A percentile compares a stretch with the other conserved stretches of the same genome.
phyloP scores from a whole-genome alignment of 2,329 filamentous ascomycete species.

The Colletotrichum tropicicola region DNA sequence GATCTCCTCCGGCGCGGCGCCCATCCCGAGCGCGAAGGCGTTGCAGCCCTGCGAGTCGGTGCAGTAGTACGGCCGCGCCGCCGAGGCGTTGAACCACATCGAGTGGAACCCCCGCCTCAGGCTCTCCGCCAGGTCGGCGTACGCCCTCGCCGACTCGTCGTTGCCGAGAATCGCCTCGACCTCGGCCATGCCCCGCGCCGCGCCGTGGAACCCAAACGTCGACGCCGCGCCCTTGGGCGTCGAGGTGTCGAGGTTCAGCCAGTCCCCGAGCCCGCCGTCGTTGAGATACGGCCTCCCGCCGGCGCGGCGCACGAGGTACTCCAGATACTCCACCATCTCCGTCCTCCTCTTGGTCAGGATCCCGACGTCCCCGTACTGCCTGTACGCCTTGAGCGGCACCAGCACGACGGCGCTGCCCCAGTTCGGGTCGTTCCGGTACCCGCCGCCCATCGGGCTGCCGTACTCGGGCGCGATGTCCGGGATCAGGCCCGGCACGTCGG shows the following conservation, averaged over 20 bases:
- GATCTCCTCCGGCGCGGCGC: background rate
- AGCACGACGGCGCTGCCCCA: slow-evolving; percentile 27
- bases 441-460: slow-evolving; percentile 15
- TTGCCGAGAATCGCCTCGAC: slow-evolving; percentile 20
- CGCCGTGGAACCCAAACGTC: slow-evolving; percentile 24
- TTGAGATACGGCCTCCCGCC: slow-evolving; percentile 12
- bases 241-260: background rate
- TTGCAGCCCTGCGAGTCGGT: slow-evolving; percentile 17
- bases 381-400: slow-evolving; percentile 20
- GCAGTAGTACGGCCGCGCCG: background rate
- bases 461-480: slow-evolving; percentile 27
- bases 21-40: slow-evolving; percentile 16
- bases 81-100: slow-evolving; percentile 18
- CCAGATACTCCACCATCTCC: slow-evolving; percentile 26
- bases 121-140: background rate
- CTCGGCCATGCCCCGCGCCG: slow-evolving; percentile 16
- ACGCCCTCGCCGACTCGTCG: background rate
- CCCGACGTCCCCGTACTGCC: slow-evolving; percentile 20
- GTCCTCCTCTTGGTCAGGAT: slow-evolving; percentile 3
- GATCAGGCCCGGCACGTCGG: slow-evolving; percentile 17
- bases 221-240: slow-evolving; percentile 14
- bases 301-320: slow-evolving; percentile 16
- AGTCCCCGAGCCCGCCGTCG: slow-evolving; percentile 28
- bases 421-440: slow-evolving; percentile 29
- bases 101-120: slow-evolving; percentile 3